A percentile compares a stretch with the other conserved stretches of the same genome.
phyloP scores from a whole-genome alignment of 257 asterid species.

The Voacanga thouarsii region DNA sequence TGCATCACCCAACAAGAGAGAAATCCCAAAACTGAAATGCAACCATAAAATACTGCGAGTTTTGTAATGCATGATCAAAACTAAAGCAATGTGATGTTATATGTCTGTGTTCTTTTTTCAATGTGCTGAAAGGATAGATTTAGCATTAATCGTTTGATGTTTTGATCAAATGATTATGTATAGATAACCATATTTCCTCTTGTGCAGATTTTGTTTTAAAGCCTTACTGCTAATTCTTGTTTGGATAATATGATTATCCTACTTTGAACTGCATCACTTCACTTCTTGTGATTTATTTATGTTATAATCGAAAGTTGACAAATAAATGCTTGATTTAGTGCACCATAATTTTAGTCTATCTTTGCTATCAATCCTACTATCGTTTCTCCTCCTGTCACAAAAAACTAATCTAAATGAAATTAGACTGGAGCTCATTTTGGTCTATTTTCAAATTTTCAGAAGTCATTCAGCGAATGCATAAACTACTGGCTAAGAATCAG shows the following conservation, averaged over 20 bases:
- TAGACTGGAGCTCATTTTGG: not conserved
- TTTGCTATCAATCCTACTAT: not conserved
- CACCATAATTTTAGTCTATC: not conserved
- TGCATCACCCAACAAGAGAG: not conserved
- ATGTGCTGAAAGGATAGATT: not conserved
- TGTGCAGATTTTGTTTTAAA: not conserved
- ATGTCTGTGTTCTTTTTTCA: not conserved
- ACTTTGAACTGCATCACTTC: not conserved
- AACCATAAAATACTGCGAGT: not conserved
- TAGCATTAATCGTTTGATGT: not conserved
- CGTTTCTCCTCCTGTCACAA: not conserved
- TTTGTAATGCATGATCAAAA: not conserved
- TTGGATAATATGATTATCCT: not conserved
- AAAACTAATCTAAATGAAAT: not conserved
- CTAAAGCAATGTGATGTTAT: not conserved
- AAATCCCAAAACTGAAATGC: not conserved
- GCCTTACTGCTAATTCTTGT: not conserved
- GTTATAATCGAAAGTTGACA: not conserved
- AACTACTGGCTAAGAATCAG: slow-evolving; percentile 33
- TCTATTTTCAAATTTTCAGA: slow-evolving; percentile 27
- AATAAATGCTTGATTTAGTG: not conserved
- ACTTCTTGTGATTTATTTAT: not conserved
- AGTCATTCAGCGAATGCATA: slow-evolving; percentile 48
- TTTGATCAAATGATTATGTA: not conserved
- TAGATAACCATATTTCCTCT: not conserved